Percentiles rank a stretch among this genome's conserved stretches.
Evolutionary conservation across 306 rosid species (phyloP).

Genomic region (Citrullus colocynthis): DNA sequence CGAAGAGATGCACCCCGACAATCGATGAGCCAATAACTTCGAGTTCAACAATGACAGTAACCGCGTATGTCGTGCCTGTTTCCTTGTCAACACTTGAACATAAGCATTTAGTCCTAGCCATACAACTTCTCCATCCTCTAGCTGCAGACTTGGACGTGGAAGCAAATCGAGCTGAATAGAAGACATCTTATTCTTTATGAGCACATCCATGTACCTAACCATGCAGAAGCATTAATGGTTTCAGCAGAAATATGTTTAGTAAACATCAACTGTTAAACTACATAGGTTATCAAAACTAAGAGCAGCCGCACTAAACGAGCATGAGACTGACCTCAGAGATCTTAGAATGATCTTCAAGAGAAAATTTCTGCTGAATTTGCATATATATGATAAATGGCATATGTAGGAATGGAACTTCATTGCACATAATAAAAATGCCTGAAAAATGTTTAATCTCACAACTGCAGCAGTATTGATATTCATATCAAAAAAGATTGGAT

Average conservation of each 20-base stretch:
- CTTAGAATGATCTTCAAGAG: constrained; percentile 27
- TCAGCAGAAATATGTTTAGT: not conserved
- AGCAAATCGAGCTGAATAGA: constrained; percentile 18
- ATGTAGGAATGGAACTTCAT: constrained; percentile 82
- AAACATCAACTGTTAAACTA: not conserved
- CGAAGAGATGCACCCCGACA: constrained; percentile 26
- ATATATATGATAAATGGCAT: constrained; percentile 42
- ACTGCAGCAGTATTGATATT: constrained; percentile 74
- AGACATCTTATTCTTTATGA: constrained; percentile 56
- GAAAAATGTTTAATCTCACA: constrained; percentile 69
- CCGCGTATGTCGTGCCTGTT: constrained; percentile 48
- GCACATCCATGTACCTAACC: constrained; percentile 48
- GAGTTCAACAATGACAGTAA: constrained; percentile 39
- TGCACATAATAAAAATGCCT: constrained; percentile 55
- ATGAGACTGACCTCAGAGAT: constrained; percentile 46
- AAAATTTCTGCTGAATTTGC: constrained; percentile 30
- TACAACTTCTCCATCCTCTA: constrained; percentile 54
- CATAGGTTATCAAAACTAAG: not conserved
- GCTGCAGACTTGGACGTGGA: constrained; percentile 32
- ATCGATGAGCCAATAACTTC: constrained; percentile 24
- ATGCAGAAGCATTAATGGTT: not conserved
- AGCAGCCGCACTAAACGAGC: not conserved
- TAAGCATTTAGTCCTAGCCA: constrained; percentile 84
- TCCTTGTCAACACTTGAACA: constrained; percentile 48
- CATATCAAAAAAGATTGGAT: constrained; percentile 72